A percentile compares a stretch with the other conserved stretches of the same genome.
Evolutionary conservation across 352 stramenopile genomes (phyloP).

Genomic region (Globisporangium megalacanthum): DNA sequence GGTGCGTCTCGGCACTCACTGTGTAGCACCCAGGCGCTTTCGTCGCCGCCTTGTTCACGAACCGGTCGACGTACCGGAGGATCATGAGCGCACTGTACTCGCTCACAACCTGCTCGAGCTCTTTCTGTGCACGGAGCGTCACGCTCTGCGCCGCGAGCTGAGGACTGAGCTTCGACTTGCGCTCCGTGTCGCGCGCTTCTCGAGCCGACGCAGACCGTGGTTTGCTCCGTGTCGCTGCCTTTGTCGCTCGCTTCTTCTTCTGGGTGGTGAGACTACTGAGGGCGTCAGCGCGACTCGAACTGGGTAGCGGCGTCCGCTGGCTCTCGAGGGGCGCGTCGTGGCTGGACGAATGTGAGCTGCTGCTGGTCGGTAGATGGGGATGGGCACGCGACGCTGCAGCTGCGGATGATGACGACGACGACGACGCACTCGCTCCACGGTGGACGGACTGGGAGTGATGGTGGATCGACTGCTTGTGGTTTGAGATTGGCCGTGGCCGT

Average conservation of each 20-base stretch:
- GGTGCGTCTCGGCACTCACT: conserved; percentile 31
- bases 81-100: conserved; percentile 83
- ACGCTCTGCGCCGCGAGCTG: conserved; percentile 59
- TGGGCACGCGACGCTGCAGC: conserved; percentile 5
- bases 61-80: conserved; percentile 73
- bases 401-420: not conserved
- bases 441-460: not conserved
- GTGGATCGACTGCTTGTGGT: not conserved
- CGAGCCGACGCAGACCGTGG: conserved; percentile 31
- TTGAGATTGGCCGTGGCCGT: too few relatives aligned
- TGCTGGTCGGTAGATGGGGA: not conserved
- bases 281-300: not conserved
- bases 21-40: conserved; percentile 66
- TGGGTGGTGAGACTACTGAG: not conserved
- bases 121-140: conserved; percentile 64
- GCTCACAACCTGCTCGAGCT: conserved; percentile 55
- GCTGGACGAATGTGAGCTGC: conserved; percentile 4
- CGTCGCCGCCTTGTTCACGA: conserved; percentile 66
- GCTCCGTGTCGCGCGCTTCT: conserved; percentile 40
- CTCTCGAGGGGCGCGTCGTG: conserved; percentile 3
- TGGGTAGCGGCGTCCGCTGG: not conserved
- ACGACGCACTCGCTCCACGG: not conserved
- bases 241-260: conserved; percentile 2
- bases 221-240: conserved; percentile 19
- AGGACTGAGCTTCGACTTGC: conserved; percentile 50